Conservation (phyloP, 768 basidiomycete species). For the Kwoniella shandongensis region DNA sequence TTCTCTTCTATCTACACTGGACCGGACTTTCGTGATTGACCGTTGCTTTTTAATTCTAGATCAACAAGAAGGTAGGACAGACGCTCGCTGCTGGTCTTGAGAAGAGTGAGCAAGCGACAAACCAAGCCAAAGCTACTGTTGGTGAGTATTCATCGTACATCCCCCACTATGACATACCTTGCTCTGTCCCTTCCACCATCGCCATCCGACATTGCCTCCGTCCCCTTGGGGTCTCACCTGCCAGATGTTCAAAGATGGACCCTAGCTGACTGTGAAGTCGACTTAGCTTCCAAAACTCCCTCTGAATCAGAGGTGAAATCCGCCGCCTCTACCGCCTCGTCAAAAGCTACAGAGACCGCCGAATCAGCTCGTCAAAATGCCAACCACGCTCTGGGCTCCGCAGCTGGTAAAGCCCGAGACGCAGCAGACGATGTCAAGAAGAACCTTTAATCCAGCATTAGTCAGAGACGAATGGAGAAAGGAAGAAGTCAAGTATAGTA, state of each 20-base stretch:
- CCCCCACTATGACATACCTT: too few relatives aligned
- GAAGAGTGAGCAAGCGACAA: conserved; percentile 20
- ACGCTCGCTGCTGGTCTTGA: conserved; percentile 38
- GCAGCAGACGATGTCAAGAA: conserved; percentile 39
- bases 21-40: not conserved
- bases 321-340: conserved; percentile 7
- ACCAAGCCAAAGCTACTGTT: conserved; percentile 27
- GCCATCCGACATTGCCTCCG: too few relatives aligned
- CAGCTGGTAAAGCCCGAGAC: conserved; percentile 34
- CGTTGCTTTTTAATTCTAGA: conserved; percentile 9
- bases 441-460: conserved; percentile 9
- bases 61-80: conserved; percentile 45
- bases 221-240: too few relatives aligned
- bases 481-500: too few relatives aligned
- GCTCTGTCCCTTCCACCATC: too few relatives aligned
- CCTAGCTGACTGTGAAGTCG: not conserved
- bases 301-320: conserved; percentile 18
- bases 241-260: too few relatives aligned
- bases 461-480: too few relatives aligned
- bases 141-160: conserved; percentile 17
- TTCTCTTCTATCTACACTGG: not conserved
- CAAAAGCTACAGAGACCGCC: conserved; percentile 19
- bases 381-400: conserved; percentile 27
- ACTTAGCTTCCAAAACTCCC: conserved; percentile 19
- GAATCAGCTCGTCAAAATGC: conserved; percentile 27